Evolutionary conservation across 2,329 filamentous ascomycete genomes (phyloP).

Genomic region (Trichoderma sp.): DNA sequence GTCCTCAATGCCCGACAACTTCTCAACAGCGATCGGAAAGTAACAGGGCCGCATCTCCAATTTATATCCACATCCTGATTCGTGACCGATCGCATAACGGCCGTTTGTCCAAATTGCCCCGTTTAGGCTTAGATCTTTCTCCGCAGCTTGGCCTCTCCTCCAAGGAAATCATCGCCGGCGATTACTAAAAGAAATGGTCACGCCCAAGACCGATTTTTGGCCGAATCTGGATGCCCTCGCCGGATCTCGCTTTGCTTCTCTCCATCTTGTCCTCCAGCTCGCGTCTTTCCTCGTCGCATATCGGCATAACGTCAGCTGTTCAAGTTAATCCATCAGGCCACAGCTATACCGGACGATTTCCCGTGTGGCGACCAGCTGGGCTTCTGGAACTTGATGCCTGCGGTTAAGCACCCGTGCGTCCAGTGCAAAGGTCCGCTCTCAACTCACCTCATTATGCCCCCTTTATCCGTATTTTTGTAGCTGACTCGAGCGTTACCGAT

Average conservation of each 20-base stretch:
- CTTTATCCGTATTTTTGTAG: not conserved
- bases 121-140: constrained; percentile 7
- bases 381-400: constrained; percentile 28
- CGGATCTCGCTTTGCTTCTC: not conserved
- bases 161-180: constrained; percentile 10
- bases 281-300: not conserved
- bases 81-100: not conserved
- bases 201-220: constrained; percentile 11
- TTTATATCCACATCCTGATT: not conserved
- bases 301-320: not conserved
- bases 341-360: not conserved
- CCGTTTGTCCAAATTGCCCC: not conserved
- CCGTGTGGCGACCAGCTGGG: not conserved
- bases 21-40: not conserved
- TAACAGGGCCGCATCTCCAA: not conserved
- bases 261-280: not conserved
- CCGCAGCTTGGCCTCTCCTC: not conserved
- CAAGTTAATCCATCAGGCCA: not conserved
- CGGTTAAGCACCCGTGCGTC: constrained; percentile 34
- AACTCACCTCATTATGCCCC: not conserved
- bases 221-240: constrained; percentile 11
- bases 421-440: constrained; percentile 35
- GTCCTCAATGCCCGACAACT: not conserved
- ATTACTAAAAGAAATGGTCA: constrained; percentile 12
- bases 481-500: not conserved